Evolutionary conservation across 106 monocot species (phyloP).

Genomic region (Amphibolis antarctica): DNA sequence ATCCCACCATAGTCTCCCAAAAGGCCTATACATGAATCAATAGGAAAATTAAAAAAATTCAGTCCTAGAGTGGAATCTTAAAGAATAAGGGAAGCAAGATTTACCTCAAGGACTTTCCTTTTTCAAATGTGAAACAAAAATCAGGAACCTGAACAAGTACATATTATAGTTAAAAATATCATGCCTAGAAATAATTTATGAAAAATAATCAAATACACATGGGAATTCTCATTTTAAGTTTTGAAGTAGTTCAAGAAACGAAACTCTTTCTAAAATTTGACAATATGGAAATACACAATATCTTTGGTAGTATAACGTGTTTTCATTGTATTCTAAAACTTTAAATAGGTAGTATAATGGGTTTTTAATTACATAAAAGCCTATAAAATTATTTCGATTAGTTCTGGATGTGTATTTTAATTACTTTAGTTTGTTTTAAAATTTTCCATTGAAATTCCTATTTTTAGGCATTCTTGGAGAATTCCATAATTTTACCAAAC

Average conservation of each 20-base stretch:
- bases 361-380: no score
- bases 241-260: not conserved
- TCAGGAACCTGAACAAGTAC: constrained; percentile 40
- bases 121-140: constrained; percentile 26
- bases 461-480: no score
- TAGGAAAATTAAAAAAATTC: not conserved
- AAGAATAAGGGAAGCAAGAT: not conserved
- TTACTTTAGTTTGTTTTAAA: no score
- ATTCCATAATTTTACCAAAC: no score
- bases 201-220: no score
- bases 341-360: no score
- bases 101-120: constrained; percentile 56
- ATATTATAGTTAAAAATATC: not conserved
- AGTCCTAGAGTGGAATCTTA: not conserved
- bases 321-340: no score
- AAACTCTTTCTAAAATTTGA: not conserved
- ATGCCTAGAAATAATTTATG: no score
- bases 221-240: not conserved
- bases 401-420: no score
- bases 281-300: not conserved
- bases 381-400: no score
- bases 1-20: constrained; percentile 65
- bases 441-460: no score
- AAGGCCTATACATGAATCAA: constrained; percentile 27
- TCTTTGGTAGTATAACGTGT: no score